A percentile compares a stretch with the other conserved stretches of the same genome.
phyloP scores from a whole-genome alignment of 2,329 filamentous ascomycete genomes.

The Graphilbum ipis-grandicollis region DNA sequence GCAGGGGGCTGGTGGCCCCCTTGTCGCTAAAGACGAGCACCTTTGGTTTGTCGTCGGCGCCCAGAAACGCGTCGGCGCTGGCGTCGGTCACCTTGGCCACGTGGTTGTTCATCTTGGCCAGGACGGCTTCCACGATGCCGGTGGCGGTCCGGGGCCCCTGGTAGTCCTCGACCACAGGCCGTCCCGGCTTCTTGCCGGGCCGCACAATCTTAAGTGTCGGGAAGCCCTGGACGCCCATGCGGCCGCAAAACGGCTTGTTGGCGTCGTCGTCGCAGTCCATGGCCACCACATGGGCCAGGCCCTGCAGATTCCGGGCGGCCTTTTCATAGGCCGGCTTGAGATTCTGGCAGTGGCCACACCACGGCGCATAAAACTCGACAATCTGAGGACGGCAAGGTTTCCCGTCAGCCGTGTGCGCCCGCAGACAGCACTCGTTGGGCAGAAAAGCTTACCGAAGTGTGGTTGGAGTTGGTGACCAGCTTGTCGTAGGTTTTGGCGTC shows the following conservation, averaged over 20 bases:
- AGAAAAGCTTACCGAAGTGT: slow-evolving; percentile 57
- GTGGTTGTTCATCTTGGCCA: slow-evolving; percentile 80
- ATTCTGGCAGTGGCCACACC: slow-evolving; percentile 95
- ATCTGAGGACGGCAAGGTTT: slow-evolving; percentile 22
- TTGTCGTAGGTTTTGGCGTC: slow-evolving; percentile 63
- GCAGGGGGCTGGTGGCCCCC: slow-evolving; percentile 64
- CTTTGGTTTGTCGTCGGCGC: slow-evolving; percentile 57
- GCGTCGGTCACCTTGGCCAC: slow-evolving; percentile 70
- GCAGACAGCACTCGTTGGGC: background rate
- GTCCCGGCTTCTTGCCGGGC: slow-evolving; percentile 56
- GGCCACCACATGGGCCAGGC: slow-evolving; percentile 84
- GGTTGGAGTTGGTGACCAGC: slow-evolving; percentile 73
- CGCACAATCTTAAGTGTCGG: slow-evolving; percentile 88
- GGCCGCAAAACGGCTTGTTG: slow-evolving; percentile 76
- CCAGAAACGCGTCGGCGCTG: slow-evolving; percentile 59
- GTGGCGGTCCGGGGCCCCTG: slow-evolving; percentile 70
- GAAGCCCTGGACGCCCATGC: slow-evolving; percentile 83
- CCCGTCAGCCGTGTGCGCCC: no score
- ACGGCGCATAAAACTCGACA: slow-evolving; percentile 85
- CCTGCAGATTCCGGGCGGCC: slow-evolving; percentile 73
- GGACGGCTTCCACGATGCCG: slow-evolving; percentile 70
- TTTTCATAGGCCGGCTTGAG: slow-evolving; percentile 94
- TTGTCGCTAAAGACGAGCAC: slow-evolving; percentile 90
- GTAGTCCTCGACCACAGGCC: slow-evolving; percentile 80
- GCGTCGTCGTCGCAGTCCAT: slow-evolving; percentile 86